Conservation (phyloP, 768 basidiomycete species). For the Tulasnella sp. region DNA sequence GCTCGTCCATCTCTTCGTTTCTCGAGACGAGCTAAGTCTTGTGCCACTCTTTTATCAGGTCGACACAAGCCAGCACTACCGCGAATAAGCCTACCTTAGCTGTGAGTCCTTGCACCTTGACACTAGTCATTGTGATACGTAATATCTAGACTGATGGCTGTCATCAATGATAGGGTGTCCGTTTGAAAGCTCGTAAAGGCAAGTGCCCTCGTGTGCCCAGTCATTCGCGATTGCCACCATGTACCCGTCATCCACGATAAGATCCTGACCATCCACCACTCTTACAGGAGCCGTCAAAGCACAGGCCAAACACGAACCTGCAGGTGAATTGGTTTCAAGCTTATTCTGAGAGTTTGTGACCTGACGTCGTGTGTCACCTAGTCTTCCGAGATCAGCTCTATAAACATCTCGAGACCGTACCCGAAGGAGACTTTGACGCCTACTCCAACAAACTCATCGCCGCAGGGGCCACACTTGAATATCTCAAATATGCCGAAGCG, state of each 20-base stretch:
- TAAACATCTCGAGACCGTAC: slow-evolving; percentile 78
- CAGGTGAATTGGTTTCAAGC: too few species aligned
- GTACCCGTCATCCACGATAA: neutral
- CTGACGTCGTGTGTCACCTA: slow-evolving; percentile 24
- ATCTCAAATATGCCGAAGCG: slow-evolving; percentile 91
- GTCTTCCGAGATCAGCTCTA: slow-evolving; percentile 91
- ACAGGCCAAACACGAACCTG: slow-evolving; percentile 85
- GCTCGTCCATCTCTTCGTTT: too few species aligned
- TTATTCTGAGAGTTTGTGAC: neutral
- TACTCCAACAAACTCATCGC: slow-evolving; percentile 76
- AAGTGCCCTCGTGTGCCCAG: neutral
- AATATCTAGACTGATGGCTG: neutral
- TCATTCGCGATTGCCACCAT: neutral
- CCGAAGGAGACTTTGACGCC: slow-evolving; percentile 68
- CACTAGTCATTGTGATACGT: neutral
- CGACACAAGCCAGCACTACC: slow-evolving; percentile 8
- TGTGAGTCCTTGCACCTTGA: neutral
- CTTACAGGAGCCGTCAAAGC: slow-evolving; percentile 58
- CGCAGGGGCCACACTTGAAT: slow-evolving; percentile 88
- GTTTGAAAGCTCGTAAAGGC: slow-evolving; percentile 88
- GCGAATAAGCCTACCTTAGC: slow-evolving; percentile 13
- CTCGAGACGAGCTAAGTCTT: neutral
- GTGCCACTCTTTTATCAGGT: slow-evolving; percentile 3
- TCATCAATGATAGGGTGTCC: slow-evolving; percentile 34
- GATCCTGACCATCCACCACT: slow-evolving; percentile 11